phyloP scores from a whole-genome alignment of 345 rosid genomes.

The Mallotus nudiflorus region DNA sequence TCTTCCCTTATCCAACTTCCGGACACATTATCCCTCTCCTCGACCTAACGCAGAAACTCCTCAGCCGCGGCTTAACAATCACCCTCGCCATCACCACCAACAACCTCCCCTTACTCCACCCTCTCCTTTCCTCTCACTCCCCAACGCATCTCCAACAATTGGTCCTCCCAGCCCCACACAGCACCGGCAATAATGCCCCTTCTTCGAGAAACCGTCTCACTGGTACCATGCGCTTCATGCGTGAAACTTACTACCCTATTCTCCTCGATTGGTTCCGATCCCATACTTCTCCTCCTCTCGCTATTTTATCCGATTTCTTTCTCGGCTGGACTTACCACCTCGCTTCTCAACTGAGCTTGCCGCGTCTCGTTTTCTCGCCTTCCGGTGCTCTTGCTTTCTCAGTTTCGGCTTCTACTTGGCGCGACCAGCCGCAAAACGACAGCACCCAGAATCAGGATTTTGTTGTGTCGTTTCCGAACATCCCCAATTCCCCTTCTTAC shows the following conservation, averaged over 20 bases:
- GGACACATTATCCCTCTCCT: constrained; percentile 77
- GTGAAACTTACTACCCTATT: constrained; percentile 38
- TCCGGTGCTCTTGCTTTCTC: constrained; percentile 43
- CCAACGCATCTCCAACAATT: constrained; percentile 25
- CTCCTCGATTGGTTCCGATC: constrained; percentile 45
- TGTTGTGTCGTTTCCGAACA: constrained; percentile 28
- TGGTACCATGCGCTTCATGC: constrained; percentile 21
- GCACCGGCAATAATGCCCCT: constrained; percentile 4
- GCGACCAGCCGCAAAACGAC: constrained; percentile 26
- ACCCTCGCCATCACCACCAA: constrained; percentile 47
- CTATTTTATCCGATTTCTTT: constrained; percentile 62
- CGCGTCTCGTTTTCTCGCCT: constrained; percentile 56
- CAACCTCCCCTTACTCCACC: constrained; percentile 40
- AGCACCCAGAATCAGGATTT: background rate
- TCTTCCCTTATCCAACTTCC: constrained; percentile 50
- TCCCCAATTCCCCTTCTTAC: constrained; percentile 47
- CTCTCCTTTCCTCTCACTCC: constrained; percentile 38
- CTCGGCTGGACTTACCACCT: constrained; percentile 66
- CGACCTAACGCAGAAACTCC: constrained; percentile 55
- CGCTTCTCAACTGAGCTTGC: constrained; percentile 44
- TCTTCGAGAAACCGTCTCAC: background rate
- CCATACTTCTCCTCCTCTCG: constrained; percentile 48
- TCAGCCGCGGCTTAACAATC: constrained; percentile 46
- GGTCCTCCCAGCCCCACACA: constrained; percentile 30
- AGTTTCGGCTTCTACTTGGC: constrained; percentile 21